These are phyloP conservation scores for Cicer bijugum DNA, from an alignment of 306 rosid species.

Conservation along the genomic window DNA sequence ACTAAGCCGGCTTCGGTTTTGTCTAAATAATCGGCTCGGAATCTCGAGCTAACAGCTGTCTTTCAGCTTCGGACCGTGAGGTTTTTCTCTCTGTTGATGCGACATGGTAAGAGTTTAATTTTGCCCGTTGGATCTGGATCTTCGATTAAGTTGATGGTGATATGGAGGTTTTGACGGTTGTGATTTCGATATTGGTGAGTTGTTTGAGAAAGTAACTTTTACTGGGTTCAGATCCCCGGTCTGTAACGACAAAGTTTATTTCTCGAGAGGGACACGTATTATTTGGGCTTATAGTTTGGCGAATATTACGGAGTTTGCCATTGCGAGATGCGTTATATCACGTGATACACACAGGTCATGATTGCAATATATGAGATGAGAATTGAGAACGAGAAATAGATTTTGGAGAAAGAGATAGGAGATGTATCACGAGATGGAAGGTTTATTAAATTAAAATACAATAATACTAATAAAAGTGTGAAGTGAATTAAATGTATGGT, in stretches of 20 bases:
- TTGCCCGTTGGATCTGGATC: background rate
- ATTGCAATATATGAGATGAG: conserved; percentile 52
- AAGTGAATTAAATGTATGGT: conserved; percentile 48
- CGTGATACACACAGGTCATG: conserved; percentile 51
- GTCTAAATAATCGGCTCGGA: conserved; percentile 83
- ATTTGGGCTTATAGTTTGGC: conserved; percentile 28
- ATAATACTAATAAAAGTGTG: background rate
- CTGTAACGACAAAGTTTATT: conserved; percentile 65
- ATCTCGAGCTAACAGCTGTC: conserved; percentile 82
- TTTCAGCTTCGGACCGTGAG: conserved; percentile 51
- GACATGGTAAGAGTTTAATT: background rate
- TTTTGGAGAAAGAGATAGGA: background rate
- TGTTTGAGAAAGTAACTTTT: conserved; percentile 53
- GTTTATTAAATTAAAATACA: background rate
- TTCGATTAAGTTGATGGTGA: fast-evolving
- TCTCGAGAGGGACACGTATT: conserved; percentile 22
- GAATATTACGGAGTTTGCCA: conserved; percentile 67
- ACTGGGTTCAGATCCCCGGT: conserved; percentile 55
- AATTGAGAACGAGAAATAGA: background rate
- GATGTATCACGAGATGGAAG: conserved; percentile 9
- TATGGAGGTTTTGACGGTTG: conserved; percentile 26
- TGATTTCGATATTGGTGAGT: background rate
- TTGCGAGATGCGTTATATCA: conserved; percentile 58
- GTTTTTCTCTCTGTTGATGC: background rate
- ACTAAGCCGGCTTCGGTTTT: conserved; percentile 78